Base-by-base conservation (phyloP, 257 asterid species). In the Solanum infundibuliforme region DNA sequence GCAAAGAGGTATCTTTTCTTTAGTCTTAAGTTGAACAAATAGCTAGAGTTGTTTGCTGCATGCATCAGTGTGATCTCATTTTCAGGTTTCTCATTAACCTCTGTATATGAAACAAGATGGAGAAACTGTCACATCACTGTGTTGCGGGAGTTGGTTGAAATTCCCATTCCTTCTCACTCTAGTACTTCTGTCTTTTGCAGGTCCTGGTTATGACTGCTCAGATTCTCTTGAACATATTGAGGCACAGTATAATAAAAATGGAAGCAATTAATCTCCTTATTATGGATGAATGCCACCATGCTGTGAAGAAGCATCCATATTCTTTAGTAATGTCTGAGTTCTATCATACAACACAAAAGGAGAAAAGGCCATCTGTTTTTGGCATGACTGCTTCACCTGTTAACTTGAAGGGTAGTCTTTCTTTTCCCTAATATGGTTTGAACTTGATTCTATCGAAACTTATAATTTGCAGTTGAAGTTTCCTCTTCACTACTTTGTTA, bases 331-430 rank as follows among this genome's bases (percentile, higher is more conserved):
- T 97, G 99, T 97, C 99, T 41, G 99, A 97, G 92, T 97, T 97
- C 92, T 97, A 97, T 91, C 99, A 97, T 91, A 95, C 97, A 41
- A 94, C 98, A 43, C 95, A 93, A 36, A 95, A 93, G 93, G 99
- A 92, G 91, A 96, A 94, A 93, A 93, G 99, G 88, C 99, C 99
- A 77, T 93, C 99, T 68, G 95, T 97, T 89, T 97, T 97, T 91
- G 99, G 99, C 91, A 97, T 97, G 99, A 97, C 99, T 58, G 99
- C 99, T 86, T 97, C 99, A 91, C 99, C 99, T 90, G 99, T 97
- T 91, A 97, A 97, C 92, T 93, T 97, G 91, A 97, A 97, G 91
- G 99, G 99, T 96, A 97, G 81, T 81, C 77, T 83, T 87, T 74
- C 27, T 62, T 85, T 29, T 10, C 41, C 85, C 41, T 81, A 27